Conservation (phyloP, 768 basidiomycete genomes). For the Naematelia aurantialba region DNA sequence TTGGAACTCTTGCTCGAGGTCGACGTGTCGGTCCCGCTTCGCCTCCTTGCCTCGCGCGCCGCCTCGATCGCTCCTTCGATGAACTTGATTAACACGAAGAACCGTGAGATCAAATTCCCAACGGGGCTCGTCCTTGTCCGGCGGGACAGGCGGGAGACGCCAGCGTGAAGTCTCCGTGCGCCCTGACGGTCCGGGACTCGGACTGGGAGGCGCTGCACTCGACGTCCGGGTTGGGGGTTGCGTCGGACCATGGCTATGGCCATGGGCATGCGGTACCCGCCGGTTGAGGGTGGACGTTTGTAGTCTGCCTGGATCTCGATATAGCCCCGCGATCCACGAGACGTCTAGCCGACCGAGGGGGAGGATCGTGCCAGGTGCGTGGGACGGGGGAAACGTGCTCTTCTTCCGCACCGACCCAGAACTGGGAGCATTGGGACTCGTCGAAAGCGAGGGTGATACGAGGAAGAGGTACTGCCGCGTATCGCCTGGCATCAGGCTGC, state of each 20-base stretch:
- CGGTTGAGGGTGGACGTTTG: conserved; percentile 86
- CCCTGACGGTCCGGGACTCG: background rate
- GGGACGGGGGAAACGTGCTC: conserved; percentile 48
- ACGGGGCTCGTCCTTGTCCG: background rate
- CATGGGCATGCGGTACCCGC: conserved; percentile 60
- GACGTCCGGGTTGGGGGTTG: conserved; percentile 49
- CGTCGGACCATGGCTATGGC: conserved; percentile 45
- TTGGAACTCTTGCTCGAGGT: conserved; percentile 24
- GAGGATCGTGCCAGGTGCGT: conserved; percentile 67
- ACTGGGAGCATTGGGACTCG: background rate
- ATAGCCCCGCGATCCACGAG: conserved; percentile 71
- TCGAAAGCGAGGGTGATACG: conserved; percentile 55
- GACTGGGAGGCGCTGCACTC: conserved; percentile 13
- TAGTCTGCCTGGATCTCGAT: conserved; percentile 79
- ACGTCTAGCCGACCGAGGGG: conserved; percentile 85
- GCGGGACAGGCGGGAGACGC: conserved; percentile 6
- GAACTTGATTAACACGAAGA: too few relatives aligned
- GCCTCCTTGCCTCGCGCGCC: too few relatives aligned
- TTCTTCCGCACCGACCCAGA: background rate
- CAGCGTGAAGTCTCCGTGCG: background rate
- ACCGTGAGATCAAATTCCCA: conserved; percentile 37
- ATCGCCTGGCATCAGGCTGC: conserved; percentile 78
- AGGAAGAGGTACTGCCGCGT: conserved; percentile 84
- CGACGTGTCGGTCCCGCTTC: too few relatives aligned
- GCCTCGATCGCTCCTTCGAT: too few relatives aligned